Conservation (phyloP, 371 early-diverging fungal species). For the Mucor saturninus region DNA sequence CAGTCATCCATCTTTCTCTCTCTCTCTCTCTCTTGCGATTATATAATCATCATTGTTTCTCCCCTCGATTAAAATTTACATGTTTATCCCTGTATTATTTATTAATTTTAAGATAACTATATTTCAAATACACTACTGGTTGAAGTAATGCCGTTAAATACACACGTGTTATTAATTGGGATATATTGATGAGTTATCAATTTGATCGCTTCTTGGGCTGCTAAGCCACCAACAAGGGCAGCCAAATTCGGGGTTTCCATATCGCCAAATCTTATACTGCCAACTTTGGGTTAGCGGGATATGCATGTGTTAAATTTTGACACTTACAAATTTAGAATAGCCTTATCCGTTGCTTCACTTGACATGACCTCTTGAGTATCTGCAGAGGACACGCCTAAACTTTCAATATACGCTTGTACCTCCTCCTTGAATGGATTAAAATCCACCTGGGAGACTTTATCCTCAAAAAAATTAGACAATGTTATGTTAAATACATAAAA, state of each 20-base stretch:
- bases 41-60: too few species aligned
- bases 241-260: constrained; percentile 84
- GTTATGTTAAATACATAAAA: not conserved
- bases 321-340: constrained; percentile 43
- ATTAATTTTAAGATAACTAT: constrained; percentile 11
- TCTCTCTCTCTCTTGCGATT: too few species aligned
- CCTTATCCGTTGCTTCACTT: constrained; percentile 25
- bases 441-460: constrained; percentile 32
- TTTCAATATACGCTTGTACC: constrained; percentile 18
- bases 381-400: constrained; percentile 16
- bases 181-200: constrained; percentile 91
- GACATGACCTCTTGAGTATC: constrained; percentile 17
- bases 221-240: constrained; percentile 91
- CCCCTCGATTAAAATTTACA: constrained; percentile 2
- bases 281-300: not conserved
- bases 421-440: constrained; percentile 46
- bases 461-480: not conserved
- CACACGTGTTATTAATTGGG: constrained; percentile 83
- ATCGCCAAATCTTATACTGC: constrained; percentile 78
- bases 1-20: not conserved
- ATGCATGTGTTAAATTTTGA: not conserved
- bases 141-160: constrained; percentile 81
- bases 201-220: constrained; percentile 94
- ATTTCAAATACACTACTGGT: constrained; percentile 53
- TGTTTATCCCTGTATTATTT: constrained; percentile 1